phyloP scores from a whole-genome alignment of 176 grass and related monocot genomes.

The Ensete glaucum region DNA sequence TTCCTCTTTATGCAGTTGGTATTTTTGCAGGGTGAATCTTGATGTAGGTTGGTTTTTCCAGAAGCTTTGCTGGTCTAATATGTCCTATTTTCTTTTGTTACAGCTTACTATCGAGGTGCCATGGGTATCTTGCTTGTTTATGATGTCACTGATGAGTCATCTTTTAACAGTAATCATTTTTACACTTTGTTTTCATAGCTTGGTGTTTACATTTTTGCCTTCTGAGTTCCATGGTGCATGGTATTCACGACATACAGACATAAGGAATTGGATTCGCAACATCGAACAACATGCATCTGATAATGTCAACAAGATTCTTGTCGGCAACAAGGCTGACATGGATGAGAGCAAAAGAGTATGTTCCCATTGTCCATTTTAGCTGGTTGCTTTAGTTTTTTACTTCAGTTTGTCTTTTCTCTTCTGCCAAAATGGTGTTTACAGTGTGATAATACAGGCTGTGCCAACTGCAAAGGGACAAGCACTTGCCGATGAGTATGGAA shows the following conservation, averaged over 20 bases:
- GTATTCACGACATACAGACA: conserved; percentile 8
- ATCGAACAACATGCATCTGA: conserved; percentile 25
- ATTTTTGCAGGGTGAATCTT: too few species aligned
- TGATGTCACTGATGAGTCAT: conserved; percentile 19
- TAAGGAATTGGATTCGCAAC: conserved; percentile 23
- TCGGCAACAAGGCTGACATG: conserved; percentile 23
- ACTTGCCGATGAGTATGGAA: conserved; percentile 23
- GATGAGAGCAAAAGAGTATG: conserved; percentile 23
- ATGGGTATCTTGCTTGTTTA: conserved; percentile 24
- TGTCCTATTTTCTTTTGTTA: background rate
- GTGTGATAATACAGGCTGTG: conserved; percentile 4
- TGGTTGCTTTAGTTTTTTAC: background rate
- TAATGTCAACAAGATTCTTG: conserved; percentile 23
- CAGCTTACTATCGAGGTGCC: conserved; percentile 20
- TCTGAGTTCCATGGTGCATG: background rate
- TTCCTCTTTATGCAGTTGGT: background rate
- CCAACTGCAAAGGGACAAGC: conserved; percentile 21
- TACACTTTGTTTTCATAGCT: background rate
- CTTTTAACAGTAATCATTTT: conserved; percentile 19
- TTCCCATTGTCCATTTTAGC: background rate
- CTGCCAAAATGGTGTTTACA: background rate
- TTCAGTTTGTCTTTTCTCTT: background rate
- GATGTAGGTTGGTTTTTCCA: background rate
- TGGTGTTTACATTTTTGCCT: background rate
- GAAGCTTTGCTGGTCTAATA: background rate